phyloP scores from a whole-genome alignment of 78 protist species.

The Parvularia atlantis region DNA sequence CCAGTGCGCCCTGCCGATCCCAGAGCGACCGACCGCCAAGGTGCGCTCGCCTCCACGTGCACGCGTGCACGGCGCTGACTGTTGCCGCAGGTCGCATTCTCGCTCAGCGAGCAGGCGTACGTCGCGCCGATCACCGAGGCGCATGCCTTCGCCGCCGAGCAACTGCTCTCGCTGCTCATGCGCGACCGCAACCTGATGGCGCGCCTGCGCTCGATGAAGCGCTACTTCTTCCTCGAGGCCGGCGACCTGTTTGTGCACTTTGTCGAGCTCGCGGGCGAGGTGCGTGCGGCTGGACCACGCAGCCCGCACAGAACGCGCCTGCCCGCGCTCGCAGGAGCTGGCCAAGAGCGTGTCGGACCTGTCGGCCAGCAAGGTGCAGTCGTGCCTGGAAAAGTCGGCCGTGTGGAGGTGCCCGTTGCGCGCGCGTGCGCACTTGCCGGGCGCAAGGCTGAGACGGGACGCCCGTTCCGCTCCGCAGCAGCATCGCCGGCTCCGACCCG shows the following conservation, averaged over 20 bases:
- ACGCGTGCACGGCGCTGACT: neutral
- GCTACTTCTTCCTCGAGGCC: conserved; percentile 57
- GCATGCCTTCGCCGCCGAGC: conserved; percentile 29
- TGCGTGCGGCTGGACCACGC: too few relatives aligned
- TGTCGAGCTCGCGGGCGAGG: conserved; percentile 58
- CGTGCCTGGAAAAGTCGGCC: conserved; percentile 41
- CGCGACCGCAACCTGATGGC: conserved; percentile 29
- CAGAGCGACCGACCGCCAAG: neutral
- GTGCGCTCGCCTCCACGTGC: neutral
- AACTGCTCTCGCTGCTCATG: conserved; percentile 27
- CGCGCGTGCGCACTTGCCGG: too few relatives aligned
- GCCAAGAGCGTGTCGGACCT: conserved; percentile 36
- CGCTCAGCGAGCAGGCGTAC: conserved; percentile 14
- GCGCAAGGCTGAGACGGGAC: neutral
- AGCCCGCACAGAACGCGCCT: too few relatives aligned
- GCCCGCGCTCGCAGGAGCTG: too few relatives aligned
- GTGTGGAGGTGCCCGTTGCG: conserved; percentile 2
- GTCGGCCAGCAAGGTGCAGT: conserved; percentile 27
- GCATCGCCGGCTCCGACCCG: conserved; percentile 35
- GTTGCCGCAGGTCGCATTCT: neutral
- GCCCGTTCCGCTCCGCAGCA: conserved; percentile 1
- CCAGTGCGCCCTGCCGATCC: conserved; percentile 36
- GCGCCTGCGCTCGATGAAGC: conserved; percentile 41
- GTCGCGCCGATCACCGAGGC: conserved; percentile 32
- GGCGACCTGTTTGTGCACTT: conserved; percentile 74